phyloP scores from a whole-genome alignment of 768 basidiomycete species.

The Phallus indusiatus region DNA sequence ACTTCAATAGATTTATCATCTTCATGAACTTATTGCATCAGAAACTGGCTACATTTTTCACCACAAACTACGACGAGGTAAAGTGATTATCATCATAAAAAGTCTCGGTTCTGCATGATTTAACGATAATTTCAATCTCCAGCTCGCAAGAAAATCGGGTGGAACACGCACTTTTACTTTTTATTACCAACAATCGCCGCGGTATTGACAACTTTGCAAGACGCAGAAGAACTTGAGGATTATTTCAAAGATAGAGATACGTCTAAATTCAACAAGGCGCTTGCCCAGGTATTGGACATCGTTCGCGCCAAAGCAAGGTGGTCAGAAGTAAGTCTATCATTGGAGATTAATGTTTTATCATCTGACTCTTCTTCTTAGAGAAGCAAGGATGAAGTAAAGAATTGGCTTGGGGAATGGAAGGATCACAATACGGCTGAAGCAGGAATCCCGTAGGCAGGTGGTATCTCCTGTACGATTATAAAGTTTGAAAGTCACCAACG shows the following conservation, averaged over 20 bases:
- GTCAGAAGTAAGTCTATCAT: slow-evolving; percentile 41
- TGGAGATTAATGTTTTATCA: not conserved
- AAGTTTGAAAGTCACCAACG: not conserved
- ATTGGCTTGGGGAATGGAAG: slow-evolving; percentile 42
- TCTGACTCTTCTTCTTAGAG: slow-evolving; percentile 29
- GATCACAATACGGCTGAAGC: not conserved
- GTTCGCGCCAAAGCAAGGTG: slow-evolving; percentile 52
- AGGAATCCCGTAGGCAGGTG: not conserved
- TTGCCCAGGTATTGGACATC: slow-evolving; percentile 61
- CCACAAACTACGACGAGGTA: slow-evolving; percentile 57
- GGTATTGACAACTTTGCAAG: slow-evolving; percentile 55
- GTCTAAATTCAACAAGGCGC: slow-evolving; percentile 53
- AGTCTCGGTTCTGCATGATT: not conserved
- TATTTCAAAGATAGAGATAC: slow-evolving; percentile 77
- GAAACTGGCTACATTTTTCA: slow-evolving; percentile 50
- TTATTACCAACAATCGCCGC: slow-evolving; percentile 40
- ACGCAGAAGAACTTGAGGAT: slow-evolving; percentile 47
- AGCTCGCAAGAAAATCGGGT: slow-evolving; percentile 62
- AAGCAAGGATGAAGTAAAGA: slow-evolving; percentile 44
- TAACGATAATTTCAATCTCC: slow-evolving; percentile 3
- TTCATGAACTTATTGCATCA: not conserved
- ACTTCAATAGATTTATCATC: slow-evolving; percentile 24
- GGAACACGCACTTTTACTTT: slow-evolving; percentile 53
- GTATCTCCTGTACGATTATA: too few species aligned
- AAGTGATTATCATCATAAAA: slow-evolving; percentile 44